Evolutionary conservation across 1,139 yeast species (phyloP).

Genomic region (Candida tunisiensis): DNA sequence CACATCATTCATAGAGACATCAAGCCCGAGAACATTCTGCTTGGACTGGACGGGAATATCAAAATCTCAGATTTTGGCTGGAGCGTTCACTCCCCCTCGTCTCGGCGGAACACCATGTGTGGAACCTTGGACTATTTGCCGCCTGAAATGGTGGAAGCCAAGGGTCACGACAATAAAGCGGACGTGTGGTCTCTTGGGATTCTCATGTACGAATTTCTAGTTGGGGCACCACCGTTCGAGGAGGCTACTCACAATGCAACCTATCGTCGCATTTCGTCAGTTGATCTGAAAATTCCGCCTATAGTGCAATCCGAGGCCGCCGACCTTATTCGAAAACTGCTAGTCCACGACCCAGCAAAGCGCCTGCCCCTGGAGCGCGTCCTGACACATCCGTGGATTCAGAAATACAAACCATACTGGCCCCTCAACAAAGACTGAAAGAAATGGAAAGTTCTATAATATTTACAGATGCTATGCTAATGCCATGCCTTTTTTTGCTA

Average conservation of each 20-base stretch:
- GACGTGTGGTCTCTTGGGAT: conserved; percentile 94
- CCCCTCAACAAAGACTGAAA: neutral
- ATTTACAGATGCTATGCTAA: conserved; percentile 5
- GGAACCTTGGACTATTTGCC: conserved; percentile 92
- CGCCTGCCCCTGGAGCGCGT: conserved; percentile 48
- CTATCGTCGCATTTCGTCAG: conserved; percentile 58
- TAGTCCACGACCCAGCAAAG: conserved; percentile 52
- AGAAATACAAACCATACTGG: conserved; percentile 42
- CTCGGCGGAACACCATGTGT: conserved; percentile 63
- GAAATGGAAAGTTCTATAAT: neutral
- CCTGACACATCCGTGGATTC: conserved; percentile 69
- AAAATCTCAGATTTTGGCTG: conserved; percentile 93
- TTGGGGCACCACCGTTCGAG: conserved; percentile 85
- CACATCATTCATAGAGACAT: conserved; percentile 81
- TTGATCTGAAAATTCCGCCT: conserved; percentile 59
- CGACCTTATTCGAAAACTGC: conserved; percentile 41
- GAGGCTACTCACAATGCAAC: conserved; percentile 60
- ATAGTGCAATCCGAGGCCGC: conserved; percentile 59
- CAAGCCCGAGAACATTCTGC: conserved; percentile 77
- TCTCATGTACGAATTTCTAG: conserved; percentile 68
- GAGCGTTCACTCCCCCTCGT: conserved; percentile 56
- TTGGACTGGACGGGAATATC: conserved; percentile 54
- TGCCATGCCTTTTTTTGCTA: conserved; percentile 29
- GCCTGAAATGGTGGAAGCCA: conserved; percentile 86
- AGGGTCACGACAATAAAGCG: conserved; percentile 60